Evolutionary conservation across 1,284 basidiomycete species (phyloP).

Genomic region (Inonotus obliquus): DNA sequence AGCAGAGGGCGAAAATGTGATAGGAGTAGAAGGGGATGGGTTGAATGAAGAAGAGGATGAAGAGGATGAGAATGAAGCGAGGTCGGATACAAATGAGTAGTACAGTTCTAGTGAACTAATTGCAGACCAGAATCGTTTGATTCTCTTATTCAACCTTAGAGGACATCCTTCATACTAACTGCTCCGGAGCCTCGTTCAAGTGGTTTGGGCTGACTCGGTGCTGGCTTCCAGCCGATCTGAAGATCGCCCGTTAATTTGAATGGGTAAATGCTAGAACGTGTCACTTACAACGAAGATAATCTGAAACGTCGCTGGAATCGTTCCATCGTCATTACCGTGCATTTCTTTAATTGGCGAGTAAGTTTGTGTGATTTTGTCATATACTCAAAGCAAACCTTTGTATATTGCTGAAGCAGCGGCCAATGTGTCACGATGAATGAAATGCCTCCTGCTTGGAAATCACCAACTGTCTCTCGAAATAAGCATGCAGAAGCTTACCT

Average conservation of each 20-base stretch:
- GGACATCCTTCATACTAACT: conserved; percentile 76
- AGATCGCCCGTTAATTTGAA: background rate
- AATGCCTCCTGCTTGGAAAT: conserved; percentile 45
- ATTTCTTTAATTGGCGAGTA: conserved; percentile 49
- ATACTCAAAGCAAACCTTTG: conserved; percentile 49
- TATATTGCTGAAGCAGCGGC: conserved; percentile 92
- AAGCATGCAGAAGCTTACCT: conserved; percentile 40
- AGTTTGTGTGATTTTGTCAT: background rate
- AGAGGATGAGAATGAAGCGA: background rate
- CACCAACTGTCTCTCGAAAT: background rate
- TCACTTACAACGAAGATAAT: conserved; percentile 84
- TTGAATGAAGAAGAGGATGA: background rate
- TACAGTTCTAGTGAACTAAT: background rate
- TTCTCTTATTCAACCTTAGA: conserved; percentile 29
- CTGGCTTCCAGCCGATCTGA: conserved; percentile 98
- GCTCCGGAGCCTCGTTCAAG: conserved; percentile 82
- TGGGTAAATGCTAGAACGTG: background rate
- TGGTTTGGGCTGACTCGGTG: conserved; percentile 79
- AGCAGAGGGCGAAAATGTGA: conserved; percentile 20
- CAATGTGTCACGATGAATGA: conserved; percentile 83
- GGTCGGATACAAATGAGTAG: background rate
- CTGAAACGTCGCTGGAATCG: conserved; percentile 93
- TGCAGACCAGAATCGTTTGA: background rate
- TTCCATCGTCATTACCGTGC: conserved; percentile 80
- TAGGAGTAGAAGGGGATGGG: conserved; percentile 7